Evolutionary conservation across 768 basidiomycete genomes (phyloP).

Genomic region (Infundibulicybe gibba): DNA sequence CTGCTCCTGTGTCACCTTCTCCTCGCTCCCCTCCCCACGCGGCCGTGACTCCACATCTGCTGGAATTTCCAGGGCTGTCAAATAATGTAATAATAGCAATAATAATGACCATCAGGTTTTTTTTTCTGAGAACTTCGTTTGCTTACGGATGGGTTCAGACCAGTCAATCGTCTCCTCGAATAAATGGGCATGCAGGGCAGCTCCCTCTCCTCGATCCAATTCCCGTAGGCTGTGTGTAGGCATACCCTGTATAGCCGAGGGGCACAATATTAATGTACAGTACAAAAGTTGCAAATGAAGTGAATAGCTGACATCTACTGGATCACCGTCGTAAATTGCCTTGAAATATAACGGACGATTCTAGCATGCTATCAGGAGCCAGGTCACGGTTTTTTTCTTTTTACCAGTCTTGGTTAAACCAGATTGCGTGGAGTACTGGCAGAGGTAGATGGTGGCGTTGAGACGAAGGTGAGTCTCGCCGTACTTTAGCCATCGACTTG

Average conservation of each 20-base stretch:
- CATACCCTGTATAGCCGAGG: slow-evolving; percentile 57
- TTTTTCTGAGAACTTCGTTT: slow-evolving; percentile 16
- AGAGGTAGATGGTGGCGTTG: slow-evolving; percentile 47
- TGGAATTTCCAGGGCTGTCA: slow-evolving; percentile 61
- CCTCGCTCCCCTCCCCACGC: slow-evolving; percentile 67
- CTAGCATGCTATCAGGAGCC: slow-evolving; percentile 72
- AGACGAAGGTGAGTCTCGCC: slow-evolving; percentile 58
- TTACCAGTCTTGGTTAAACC: slow-evolving; percentile 40
- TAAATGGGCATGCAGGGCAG: slow-evolving; percentile 74
- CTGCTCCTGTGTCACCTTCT: slow-evolving; percentile 68
- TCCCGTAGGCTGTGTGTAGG: slow-evolving; percentile 78
- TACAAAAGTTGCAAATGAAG: slow-evolving; percentile 28
- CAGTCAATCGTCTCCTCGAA: slow-evolving; percentile 89
- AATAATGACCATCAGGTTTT: slow-evolving; percentile 11
- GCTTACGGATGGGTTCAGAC: slow-evolving; percentile 79
- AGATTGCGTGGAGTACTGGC: slow-evolving; percentile 30
- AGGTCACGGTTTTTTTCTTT: slow-evolving; percentile 77
- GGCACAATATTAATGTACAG: slow-evolving; percentile 20
- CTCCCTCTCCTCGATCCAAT: slow-evolving; percentile 85
- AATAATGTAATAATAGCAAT: slow-evolving; percentile 16
- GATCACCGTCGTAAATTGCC: slow-evolving; percentile 89
- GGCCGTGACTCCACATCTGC: slow-evolving; percentile 45
- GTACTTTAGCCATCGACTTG: slow-evolving; percentile 65
- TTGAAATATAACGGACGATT: slow-evolving; percentile 79
- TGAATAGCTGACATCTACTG: slow-evolving; percentile 79